Evolutionary conservation across 169 alveolate species (phyloP).

Genomic region (Prorocentrum cordatum): DNA sequence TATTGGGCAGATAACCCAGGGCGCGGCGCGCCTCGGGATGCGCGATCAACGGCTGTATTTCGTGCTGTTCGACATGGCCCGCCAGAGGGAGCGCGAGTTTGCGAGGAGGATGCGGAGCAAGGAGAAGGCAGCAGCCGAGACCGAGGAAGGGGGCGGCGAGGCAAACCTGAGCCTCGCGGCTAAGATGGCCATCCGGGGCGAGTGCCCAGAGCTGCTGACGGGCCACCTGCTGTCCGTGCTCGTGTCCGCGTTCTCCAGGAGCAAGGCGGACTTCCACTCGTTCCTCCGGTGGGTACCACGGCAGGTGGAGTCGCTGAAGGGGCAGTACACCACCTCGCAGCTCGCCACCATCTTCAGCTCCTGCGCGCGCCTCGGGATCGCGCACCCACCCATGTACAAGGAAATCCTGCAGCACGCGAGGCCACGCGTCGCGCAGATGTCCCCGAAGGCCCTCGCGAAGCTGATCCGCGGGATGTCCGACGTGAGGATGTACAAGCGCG

Average conservation of each 20-base stretch:
- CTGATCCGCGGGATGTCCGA: constrained; percentile 18
- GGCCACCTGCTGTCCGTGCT: neutral
- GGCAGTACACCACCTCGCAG: constrained; percentile 12
- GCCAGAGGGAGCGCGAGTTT: constrained; percentile 38
- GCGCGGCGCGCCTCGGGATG: neutral
- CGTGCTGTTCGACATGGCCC: constrained; percentile 49
- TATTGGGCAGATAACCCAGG: neutral
- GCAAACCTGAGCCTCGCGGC: no score
- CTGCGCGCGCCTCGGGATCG: constrained; percentile 2
- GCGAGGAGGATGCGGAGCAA: no score
- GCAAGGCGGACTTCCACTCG: constrained; percentile 41
- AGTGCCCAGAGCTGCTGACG: neutral
- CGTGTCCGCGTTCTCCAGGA: constrained; percentile 12
- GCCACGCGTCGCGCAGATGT: constrained; percentile 25
- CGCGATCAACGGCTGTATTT: constrained; percentile 14
- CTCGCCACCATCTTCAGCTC: constrained; percentile 23
- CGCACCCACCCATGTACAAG: constrained; percentile 7
- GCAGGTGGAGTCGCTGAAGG: constrained; percentile 32
- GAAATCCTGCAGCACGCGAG: constrained; percentile 1
- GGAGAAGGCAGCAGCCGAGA: no score
- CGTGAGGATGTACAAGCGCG: neutral
- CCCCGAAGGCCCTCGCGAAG: neutral
- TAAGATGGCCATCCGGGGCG: no score
- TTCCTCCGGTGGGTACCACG: constrained; percentile 27
- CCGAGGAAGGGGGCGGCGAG: no score